phyloP scores from a whole-genome alignment of 2,329 filamentous ascomycete species.

The Iodosphaeria phyllophila region DNA sequence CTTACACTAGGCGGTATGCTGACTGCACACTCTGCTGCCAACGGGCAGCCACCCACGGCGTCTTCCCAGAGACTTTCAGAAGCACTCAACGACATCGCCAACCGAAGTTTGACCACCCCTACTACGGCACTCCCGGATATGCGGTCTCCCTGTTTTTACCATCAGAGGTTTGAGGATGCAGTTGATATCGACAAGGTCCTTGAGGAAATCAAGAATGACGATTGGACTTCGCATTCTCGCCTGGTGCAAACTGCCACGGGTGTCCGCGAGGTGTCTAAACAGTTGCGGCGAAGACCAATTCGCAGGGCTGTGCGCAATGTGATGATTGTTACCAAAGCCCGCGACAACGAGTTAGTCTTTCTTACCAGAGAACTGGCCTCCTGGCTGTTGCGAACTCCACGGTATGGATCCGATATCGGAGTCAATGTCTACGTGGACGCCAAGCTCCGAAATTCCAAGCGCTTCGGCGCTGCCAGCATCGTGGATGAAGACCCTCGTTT shows the following conservation, averaged over 20 bases:
- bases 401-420: conserved; percentile 77
- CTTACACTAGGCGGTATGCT: conserved; percentile 44
- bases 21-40: conserved; percentile 20
- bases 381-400: conserved; percentile 76
- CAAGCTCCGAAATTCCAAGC: conserved; percentile 73
- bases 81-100: conserved; percentile 34
- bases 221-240: conserved; percentile 81
- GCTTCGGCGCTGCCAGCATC: conserved; percentile 63
- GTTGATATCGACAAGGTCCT: conserved; percentile 90
- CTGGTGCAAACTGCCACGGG: conserved; percentile 90
- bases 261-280: conserved; percentile 88
- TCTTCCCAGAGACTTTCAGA: conserved; percentile 43
- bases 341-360: conserved; percentile 82
- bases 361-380: conserved; percentile 73
- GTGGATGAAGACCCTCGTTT: conserved; percentile 59
- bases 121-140: conserved; percentile 45
- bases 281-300: conserved; percentile 80
- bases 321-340: conserved; percentile 97
- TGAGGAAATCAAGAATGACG: conserved; percentile 79
- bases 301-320: conserved; percentile 81
- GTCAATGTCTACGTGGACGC: conserved; percentile 98
- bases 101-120: conserved; percentile 18
- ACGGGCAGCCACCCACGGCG: conserved; percentile 18
- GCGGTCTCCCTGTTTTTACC: conserved; percentile 92
- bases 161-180: conserved; percentile 89